Evolutionary conservation across 805 yeast genomes (phyloP).

Genomic region (Nakazawaea siamensis): DNA sequence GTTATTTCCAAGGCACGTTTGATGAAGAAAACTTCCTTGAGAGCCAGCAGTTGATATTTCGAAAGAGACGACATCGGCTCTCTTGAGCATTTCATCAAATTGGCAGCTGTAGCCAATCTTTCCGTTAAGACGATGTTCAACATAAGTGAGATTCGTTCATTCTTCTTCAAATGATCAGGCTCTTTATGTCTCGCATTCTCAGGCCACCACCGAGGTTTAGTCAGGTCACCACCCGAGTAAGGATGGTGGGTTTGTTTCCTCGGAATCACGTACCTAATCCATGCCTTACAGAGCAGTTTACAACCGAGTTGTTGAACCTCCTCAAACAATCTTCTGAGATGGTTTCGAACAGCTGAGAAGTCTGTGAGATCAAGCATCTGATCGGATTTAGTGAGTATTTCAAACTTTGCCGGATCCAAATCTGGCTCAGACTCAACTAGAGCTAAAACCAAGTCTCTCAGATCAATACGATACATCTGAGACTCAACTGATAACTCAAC

Average conservation of each 20-base stretch:
- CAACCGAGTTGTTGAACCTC: conserved; percentile 46
- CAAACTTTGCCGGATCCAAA: no score
- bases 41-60: background rate
- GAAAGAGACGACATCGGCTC: background rate
- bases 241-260: conserved; percentile 56
- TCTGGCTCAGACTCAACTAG: no score
- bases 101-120: background rate
- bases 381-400: background rate
- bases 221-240: conserved; percentile 40
- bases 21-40: conserved; percentile 4
- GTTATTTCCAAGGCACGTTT: background rate
- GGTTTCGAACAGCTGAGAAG: conserved; percentile 16
- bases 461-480: no score
- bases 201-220: conserved; percentile 74
- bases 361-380: background rate
- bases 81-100: background rate
- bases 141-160: conserved; percentile 45
- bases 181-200: conserved; percentile 47
- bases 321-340: conserved; percentile 23
- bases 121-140: conserved; percentile 25
- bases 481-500: no score
- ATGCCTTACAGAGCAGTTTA: conserved; percentile 52
- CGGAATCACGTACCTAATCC: conserved; percentile 64
- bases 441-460: no score
- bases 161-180: conserved; percentile 64